A percentile compares a stretch with the other conserved stretches of the same genome.
phyloP scores from a whole-genome alignment of 306 rosid genomes.

The Begonia peltatifolia region DNA sequence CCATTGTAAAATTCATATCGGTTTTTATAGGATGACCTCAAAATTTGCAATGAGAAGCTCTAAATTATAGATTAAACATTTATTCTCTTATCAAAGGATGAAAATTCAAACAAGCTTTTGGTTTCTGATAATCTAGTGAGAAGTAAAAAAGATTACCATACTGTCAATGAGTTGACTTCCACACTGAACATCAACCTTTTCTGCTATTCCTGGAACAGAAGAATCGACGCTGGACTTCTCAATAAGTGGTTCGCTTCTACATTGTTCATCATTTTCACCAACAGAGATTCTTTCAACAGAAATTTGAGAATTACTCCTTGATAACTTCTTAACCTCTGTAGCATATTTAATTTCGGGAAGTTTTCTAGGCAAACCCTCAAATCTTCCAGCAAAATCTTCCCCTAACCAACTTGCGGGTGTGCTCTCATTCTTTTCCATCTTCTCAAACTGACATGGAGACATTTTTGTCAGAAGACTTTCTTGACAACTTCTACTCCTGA shows the following conservation, averaged over 20 bases:
- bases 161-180: not conserved
- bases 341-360: constrained; percentile 26
- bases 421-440: constrained; percentile 30
- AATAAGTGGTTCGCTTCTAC: too few relatives aligned
- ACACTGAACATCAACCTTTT: constrained; percentile 4
- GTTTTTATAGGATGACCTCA: too few relatives aligned
- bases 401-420: constrained; percentile 53
- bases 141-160: not conserved
- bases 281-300: constrained; percentile 13
- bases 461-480: constrained; percentile 38
- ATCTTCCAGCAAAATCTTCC: constrained; percentile 48
- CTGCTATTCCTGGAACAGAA: constrained; percentile 18
- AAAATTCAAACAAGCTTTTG: too few relatives aligned
- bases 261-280: constrained; percentile 11
- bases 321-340: constrained; percentile 17
- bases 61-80: too few relatives aligned
- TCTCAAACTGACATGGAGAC: constrained; percentile 15
- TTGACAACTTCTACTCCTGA: constrained; percentile 72
- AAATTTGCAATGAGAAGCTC: too few relatives aligned
- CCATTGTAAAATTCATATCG: too few relatives aligned
- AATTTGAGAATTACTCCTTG: constrained; percentile 29
- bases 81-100: too few relatives aligned
- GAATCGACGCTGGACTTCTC: constrained; percentile 7
- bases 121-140: not conserved
- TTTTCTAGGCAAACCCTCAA: constrained; percentile 35